phyloP scores from a whole-genome alignment of 2,329 filamentous ascomycete species.

The Zelopaecilomyces penicillatus region DNA sequence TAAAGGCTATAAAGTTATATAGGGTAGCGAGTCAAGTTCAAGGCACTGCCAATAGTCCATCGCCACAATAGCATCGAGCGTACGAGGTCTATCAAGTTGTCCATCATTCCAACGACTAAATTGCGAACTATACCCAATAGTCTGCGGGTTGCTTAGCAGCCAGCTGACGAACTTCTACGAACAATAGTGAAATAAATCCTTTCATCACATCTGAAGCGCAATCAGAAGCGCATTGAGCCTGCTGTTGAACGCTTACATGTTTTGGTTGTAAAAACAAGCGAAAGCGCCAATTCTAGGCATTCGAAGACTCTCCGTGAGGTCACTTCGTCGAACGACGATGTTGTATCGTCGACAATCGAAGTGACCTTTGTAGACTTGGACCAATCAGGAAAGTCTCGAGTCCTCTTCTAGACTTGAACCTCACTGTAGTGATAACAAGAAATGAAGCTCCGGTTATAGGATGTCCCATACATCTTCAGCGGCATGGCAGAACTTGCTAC shows the following conservation, averaged over 20 bases:
- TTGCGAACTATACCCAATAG: too few relatives aligned
- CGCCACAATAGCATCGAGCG: not conserved
- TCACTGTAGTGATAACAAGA: constrained; percentile 3
- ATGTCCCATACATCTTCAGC: constrained; percentile 95
- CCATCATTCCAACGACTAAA: not conserved
- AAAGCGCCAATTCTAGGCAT: too few relatives aligned
- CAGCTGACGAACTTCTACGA: too few relatives aligned
- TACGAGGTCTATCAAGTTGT: not conserved
- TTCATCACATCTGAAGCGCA: not conserved
- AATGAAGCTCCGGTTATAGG: constrained; percentile 46
- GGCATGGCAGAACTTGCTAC: constrained; percentile 98
- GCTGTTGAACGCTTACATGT: not conserved
- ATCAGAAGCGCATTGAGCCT: not conserved
- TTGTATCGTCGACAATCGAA: constrained; percentile 57
- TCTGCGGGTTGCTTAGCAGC: too few relatives aligned
- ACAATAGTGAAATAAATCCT: not conserved
- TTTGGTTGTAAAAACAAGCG: not conserved
- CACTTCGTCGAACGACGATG: constrained; percentile 49
- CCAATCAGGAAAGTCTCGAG: too few relatives aligned
- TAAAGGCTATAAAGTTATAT: not conserved
- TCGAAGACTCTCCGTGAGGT: constrained; percentile 17
- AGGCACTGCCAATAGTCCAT: not conserved
- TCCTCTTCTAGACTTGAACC: not conserved
- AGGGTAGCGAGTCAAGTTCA: too few relatives aligned
- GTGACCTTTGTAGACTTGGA: constrained; percentile 10